Evolutionary conservation across 805 yeast species (phyloP), one percentile per base, ranked within the genome.

Genomic region (Monosporozyma unispora): DNA sequence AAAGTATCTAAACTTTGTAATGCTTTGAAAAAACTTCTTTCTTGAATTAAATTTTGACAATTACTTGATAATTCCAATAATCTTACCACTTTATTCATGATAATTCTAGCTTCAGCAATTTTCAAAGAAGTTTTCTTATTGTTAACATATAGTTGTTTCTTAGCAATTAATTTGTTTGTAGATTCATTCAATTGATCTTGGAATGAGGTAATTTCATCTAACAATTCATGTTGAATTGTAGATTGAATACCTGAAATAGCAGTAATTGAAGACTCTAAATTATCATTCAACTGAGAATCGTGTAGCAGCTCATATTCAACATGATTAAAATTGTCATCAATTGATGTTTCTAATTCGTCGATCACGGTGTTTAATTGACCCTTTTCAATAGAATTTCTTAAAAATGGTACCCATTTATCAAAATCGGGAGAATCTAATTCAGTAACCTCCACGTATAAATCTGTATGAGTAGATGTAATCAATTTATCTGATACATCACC

Each of bases 41-140:
- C 80, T 48, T 81, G 78, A 52, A 88, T 84, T 60, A 90, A 71
- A 38, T 86, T 90, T 61, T 88, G 87, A 45, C 89, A 86, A 59
- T 82, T 85, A 67, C 89, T 90, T 14, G 95, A 85, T 56, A 85
- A 76, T 60, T 90, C 96, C 49, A 91, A 73, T 9, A 90, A 90
- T 54, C 84, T 88, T 22, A 90, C 71, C 56, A 95, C 84, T 46
- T 81, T 74, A 48, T 77, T 79, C 33, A 91, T 78, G 19, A 87
- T 80, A 38, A 77, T 74, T 7, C 78, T 78, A 0, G 96, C 83
- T 55, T 85, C 87, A 48, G 78, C 77, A 52, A 91, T 82, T 62
- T 85, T 86, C 47, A 70, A 70, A 16, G 80, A 74, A 6, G 84
- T 77, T 55, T 81, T 82, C 56, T 83, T 84, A 51, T 80, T 71